phyloP scores from a whole-genome alignment of 2,329 filamentous ascomycete species.

The Elsinoe batatas region DNA sequence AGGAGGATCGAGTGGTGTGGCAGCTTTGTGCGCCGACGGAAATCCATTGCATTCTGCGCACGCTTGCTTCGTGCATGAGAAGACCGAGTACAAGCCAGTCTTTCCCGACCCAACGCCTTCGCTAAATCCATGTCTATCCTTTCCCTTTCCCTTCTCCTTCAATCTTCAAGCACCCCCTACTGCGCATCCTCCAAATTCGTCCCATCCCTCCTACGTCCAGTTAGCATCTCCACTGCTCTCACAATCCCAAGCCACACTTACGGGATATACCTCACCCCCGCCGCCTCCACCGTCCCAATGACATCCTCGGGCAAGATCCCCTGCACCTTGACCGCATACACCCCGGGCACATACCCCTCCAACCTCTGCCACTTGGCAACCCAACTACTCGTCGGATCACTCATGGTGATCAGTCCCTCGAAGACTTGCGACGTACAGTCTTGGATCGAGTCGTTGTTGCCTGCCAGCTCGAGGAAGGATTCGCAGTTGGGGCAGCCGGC shows the following conservation, averaged over 20 bases:
- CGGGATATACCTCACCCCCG: conserved; percentile 53
- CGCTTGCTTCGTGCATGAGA: not conserved
- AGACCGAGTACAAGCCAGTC: not conserved
- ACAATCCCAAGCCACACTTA: conserved; percentile 24
- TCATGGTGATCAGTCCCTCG: conserved; percentile 79
- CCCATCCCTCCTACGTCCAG: conserved; percentile 11
- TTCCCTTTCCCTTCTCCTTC: not conserved
- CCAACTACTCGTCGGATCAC: conserved; percentile 78
- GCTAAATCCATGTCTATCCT: not conserved
- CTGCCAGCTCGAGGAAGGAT: conserved; percentile 72
- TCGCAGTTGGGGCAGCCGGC: conserved; percentile 97
- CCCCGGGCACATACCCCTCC: conserved; percentile 75
- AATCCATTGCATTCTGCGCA: not conserved
- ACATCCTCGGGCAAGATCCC: conserved; percentile 58
- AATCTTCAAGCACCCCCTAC: not conserved
- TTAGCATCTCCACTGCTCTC: too few species aligned
- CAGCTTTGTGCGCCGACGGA: not conserved
- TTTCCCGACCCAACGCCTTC: not conserved
- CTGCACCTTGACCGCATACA: conserved; percentile 91
- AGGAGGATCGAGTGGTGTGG: not conserved
- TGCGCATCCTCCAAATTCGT: conserved; percentile 6
- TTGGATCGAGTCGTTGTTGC: conserved; percentile 64
- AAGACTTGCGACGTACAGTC: conserved; percentile 95
- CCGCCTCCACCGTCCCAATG: conserved; percentile 45
- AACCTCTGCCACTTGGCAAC: conserved; percentile 94